Percentiles rank a stretch among this genome's conserved stretches.
Evolutionary conservation across 257 asterid genomes (phyloP).

Genomic region (Buddleja alternifolia): DNA sequence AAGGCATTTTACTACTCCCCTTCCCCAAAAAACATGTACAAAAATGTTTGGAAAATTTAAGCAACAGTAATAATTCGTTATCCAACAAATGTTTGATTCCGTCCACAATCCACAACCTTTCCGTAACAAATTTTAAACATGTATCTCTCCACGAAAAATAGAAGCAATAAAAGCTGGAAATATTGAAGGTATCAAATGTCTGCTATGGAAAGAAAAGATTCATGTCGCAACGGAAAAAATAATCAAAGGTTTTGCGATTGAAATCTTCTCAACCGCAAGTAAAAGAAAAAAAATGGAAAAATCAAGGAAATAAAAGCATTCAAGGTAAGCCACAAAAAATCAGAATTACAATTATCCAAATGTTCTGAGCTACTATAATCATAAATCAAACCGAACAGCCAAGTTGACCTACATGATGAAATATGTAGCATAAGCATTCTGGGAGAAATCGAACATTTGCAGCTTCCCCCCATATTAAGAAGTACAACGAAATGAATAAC

Average conservation of each 20-base stretch:
- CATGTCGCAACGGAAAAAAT: background rate
- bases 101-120: background rate
- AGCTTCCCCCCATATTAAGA: slow-evolving; percentile 98
- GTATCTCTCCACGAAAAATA: background rate
- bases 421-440: slow-evolving; percentile 98
- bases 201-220: background rate
- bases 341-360: background rate
- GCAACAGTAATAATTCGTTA: background rate
- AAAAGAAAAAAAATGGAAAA: background rate
- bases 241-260: background rate
- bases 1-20: background rate
- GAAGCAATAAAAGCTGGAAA: background rate
- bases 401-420: slow-evolving; percentile 81
- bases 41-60: background rate
- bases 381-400: slow-evolving; percentile 13
- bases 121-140: background rate
- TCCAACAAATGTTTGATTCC: background rate
- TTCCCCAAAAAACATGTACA: slow-evolving; percentile 3
- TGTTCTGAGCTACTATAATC: slow-evolving; percentile 7
- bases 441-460: slow-evolving; percentile 96
- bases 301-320: background rate
- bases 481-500: slow-evolving; percentile 77
- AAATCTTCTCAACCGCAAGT: too few relatives aligned
- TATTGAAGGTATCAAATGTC: background rate
- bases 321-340: background rate